Evolutionary conservation across 495 filamentous ascomycete species (phyloP).

Genomic region (Penicillium herquei): DNA sequence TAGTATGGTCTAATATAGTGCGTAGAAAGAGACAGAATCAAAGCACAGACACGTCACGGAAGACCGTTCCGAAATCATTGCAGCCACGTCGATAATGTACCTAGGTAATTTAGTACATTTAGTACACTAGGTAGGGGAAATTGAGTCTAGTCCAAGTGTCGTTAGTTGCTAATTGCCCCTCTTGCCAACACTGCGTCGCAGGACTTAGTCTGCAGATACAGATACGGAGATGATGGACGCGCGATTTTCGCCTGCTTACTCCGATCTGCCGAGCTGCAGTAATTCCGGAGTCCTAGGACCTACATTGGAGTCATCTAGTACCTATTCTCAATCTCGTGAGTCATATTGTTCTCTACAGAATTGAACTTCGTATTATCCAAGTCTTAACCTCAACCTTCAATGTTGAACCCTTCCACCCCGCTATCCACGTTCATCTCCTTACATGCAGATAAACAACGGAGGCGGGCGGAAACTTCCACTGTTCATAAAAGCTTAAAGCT

Average conservation of each 20-base stretch:
- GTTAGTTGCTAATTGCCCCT: not conserved
- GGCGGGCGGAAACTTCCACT: not conserved
- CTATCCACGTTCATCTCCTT: conserved; percentile 26
- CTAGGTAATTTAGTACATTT: too few species aligned
- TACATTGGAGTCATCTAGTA: too few species aligned
- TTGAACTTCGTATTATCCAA: too few species aligned
- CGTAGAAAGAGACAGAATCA: too few species aligned
- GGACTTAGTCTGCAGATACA: not conserved
- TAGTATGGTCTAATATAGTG: too few species aligned
- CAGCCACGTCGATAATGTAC: not conserved
- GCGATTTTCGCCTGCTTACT: not conserved
- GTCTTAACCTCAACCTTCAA: too few species aligned
- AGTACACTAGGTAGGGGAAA: not conserved
- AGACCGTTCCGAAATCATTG: too few species aligned
- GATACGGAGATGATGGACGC: not conserved
- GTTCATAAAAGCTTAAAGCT: conserved; percentile 11
- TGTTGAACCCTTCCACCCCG: too few species aligned
- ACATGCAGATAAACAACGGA: conserved; percentile 11
- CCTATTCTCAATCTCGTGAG: too few species aligned
- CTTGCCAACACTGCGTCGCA: not conserved
- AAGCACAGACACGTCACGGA: too few species aligned
- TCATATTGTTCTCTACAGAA: too few species aligned
- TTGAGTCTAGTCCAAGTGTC: not conserved
- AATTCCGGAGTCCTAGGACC: too few species aligned
- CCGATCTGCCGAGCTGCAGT: not conserved